Base-by-base conservation (phyloP, 768 basidiomycete genomes). In the Boletellus sp. region DNA sequence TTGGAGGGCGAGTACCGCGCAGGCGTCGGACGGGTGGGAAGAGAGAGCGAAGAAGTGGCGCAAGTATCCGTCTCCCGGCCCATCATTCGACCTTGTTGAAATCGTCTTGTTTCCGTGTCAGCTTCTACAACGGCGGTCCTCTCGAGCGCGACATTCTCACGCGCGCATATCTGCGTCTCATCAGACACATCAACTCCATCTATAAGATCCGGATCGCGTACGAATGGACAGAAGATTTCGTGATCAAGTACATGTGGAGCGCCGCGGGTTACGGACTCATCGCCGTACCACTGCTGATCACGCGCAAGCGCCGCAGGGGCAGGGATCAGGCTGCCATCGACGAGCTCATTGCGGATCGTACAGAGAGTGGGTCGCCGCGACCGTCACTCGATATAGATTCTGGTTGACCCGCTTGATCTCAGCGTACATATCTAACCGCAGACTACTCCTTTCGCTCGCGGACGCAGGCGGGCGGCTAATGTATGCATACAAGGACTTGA, bases 221-320 rank as follows among this genome's bases (percentile, higher is more conserved):
- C 61, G 90, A 84, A 70, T 96, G 90, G 94, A 96, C 90, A 0
- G 94, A 96, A 63, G 94, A 96, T 71, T 94, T 91, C 57, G 87
- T 96, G 17, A 93, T 96, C 75, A 96, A 96, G 67, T 97, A 96
- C 65, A 72, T 90, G 9, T 96, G 93, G 94, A 92, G 89, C 10
- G 94, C 94, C 1, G 85, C 84, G 4, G 95, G 95, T 0, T 98
- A 97, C 66, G 79, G 78, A 4, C 77, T 97, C 19, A 97, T 98
- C 62, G 90, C 93, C 8, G 85, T 97, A 1, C 95, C 94, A 0
- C 77, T 95, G 17, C 72, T 95, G 34, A 83, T 89, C 59, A 88
- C 85, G 0, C 74, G 83, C 16, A 60, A 61, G 58, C 49, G 53
- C 48, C 45, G 41, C 46, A 32, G 54, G 50, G 38, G 54, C 34